Evolutionary conservation across 805 yeast genomes (phyloP), one percentile per base, ranked within the genome.

Genomic region (Henningerozyma blattae): DNA sequence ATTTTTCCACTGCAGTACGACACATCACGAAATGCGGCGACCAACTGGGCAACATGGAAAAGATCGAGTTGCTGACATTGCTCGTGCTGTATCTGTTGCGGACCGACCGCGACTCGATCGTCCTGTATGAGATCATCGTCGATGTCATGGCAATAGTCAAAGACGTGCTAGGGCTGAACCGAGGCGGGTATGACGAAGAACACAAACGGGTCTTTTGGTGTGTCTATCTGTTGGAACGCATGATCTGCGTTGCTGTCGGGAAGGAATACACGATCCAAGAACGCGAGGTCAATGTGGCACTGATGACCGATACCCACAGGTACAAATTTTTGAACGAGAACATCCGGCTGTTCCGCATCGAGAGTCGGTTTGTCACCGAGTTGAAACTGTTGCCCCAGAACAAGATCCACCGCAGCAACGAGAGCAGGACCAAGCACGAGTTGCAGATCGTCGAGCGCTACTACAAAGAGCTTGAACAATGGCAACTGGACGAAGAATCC

Each of bases 191-290:
- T 34, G 47, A 48, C 8, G 64, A 65, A 38, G 59, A 61, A 34
- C 65, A 62, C 44, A 52, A 72, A 54, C 61, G 80, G 41, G 53
- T 72, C 14, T 75, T 77, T 56, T 75, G 83, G 83, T 70, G 77
- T 46, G 68, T 69, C 12, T 75, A 74, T 46, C 46, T 72, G 10
- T 46, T 73, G 26, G 83, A 75, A 44, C 66, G 79, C 46, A 64
- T 75, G 56, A 70, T 73, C 30, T 67, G 76, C 26, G 67, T 74
- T 24, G 72, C 80, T 4, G 75, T 75, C n/a, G 75, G 79, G 10
- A 72, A 70, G 46, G 72, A 72, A 3, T 72, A 68, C 44, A 56
- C 67, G 1, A 47, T 77, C 12, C 53, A 59, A 15, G 83, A 75
- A 48, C 44, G 62, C 2, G 63, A 65, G 27, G 65, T 74, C 28